Conservation (phyloP, 2,329 filamentous ascomycete genomes). For the Calcarisporium arbuscula region DNA sequence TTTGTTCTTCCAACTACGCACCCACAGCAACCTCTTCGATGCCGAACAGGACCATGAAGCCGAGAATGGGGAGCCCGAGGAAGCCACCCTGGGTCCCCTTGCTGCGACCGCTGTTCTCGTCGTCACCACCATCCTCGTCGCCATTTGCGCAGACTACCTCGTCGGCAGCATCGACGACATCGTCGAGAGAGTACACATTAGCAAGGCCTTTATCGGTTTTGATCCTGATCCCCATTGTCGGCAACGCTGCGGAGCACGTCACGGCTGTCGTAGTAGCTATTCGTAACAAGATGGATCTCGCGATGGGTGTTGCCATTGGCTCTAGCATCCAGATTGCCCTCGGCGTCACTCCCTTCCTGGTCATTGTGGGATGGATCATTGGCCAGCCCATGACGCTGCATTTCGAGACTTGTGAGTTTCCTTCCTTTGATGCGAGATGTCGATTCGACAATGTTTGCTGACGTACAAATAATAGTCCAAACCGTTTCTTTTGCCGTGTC, state of each 20-base stretch:
- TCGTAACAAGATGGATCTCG: constrained; percentile 68
- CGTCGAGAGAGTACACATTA: constrained; percentile 63
- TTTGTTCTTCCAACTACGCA: constrained; percentile 70
- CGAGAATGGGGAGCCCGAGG: constrained; percentile 36
- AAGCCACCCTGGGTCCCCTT: constrained; percentile 53
- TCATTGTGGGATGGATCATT: constrained; percentile 75
- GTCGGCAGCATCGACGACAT: constrained; percentile 70
- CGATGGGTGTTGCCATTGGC: constrained; percentile 76
- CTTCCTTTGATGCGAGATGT: background rate
- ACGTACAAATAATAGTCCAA: constrained; percentile 44
- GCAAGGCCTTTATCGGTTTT: constrained; percentile 77
- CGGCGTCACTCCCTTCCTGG: constrained; percentile 72
- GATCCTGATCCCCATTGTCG: constrained; percentile 72
- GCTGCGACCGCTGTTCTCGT: constrained; percentile 63
- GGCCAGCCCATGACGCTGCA: constrained; percentile 67
- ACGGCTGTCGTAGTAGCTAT: constrained; percentile 73
- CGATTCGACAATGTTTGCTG: background rate
- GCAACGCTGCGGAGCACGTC: constrained; percentile 75
- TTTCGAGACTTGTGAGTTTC: constrained; percentile 56
- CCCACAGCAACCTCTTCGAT: constrained; percentile 68
- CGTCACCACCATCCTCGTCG: constrained; percentile 61
- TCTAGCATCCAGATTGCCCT: constrained; percentile 79
- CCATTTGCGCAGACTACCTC: constrained; percentile 70
- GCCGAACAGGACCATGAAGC: constrained; percentile 39
- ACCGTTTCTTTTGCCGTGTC: constrained; percentile 72